Evolutionary conservation across 2,329 filamentous ascomycete species (phyloP), one percentile per base, ranked within the genome.

Genomic region (Tolypocladium tropicale): DNA sequence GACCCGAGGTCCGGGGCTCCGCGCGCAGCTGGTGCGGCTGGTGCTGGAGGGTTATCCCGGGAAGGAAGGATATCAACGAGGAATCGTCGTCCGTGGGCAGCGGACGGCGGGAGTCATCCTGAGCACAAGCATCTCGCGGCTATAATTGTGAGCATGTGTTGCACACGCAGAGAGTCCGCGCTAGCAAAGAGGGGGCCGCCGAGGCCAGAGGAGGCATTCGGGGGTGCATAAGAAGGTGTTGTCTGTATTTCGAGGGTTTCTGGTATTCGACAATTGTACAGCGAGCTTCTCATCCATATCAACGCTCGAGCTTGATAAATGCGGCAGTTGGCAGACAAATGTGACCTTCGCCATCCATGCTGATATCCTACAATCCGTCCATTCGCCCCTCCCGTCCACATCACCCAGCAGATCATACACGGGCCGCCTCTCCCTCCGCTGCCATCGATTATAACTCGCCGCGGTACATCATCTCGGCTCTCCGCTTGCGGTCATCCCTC

Each of bases 11-110:
- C 55, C 76, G 76, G 16, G 89, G 89, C 0, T 71, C 73, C 52
- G 77, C 84, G 56, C 80, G 92, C 58, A 91, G 88, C 67, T 96
- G 90, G 90, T 97, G 92, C 70, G 90, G 88, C 0, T 96, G 93
- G 92, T 97, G 93, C 69, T 83, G 79, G 69, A 78, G 90, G 58
- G 85, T 90, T 3, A 82, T 95, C 54, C 85, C 85, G 0, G 78
- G 84, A 2, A 69, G 72, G 43, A 74, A 72, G 60, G 80, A 83
- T 46, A 56, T 65, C 18, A 58, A 58, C 21, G 66, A 66, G 51
- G 62, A 62, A 54, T 53, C 57, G 3, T 66, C 64, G 30, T 63
- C 65, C 6, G 39, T 54, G 28, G 54, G 46, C 43, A 55, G 58
- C 16, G 52, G 34, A 53, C 50, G 54, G 37, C 34, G 56, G 30